Base-by-base conservation (phyloP, 768 basidiomycete genomes). In the Pleurotus cornucopiae region DNA sequence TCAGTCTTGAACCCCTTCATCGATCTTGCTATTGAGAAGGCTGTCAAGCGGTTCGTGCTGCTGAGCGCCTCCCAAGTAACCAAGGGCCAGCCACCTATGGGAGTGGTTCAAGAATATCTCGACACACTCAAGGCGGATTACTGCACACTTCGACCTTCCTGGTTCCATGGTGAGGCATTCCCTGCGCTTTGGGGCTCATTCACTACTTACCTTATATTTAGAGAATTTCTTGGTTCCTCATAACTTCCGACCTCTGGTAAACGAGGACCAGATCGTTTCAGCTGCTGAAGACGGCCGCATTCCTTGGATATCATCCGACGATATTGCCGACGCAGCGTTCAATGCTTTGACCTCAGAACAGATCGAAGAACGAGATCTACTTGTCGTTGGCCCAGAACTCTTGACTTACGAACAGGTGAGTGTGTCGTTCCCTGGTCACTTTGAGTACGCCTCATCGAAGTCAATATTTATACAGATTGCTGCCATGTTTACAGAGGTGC, bases 41-140 rank as follows among this genome's bases (percentile, higher is more conserved):
- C 71, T 13, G 72, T 71, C 40, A 69, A 68, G 47, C 66, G 71
- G 2, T 68, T 74, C 38, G 67, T 73, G 6, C 57, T 71, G 6
- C 46, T 71, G 39, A 73, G 69, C 52, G 64, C 68, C 0, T 61
- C 60, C n/a, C 18, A 55, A 12, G 21, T 67, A 34, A 61, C 63
- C 1, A 62, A 57, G 25, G 72, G 71, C 16, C 62, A 58, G 1
- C 54, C 58, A 0, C 54, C 60, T 6, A 58, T 61, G 39, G 73
- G 74, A 2, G 62, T 65, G 44, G 62, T 73, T 3, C 75, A 74
- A 23, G 64, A 70, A 53, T 73, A 74, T 46, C 62, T 77, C 9
- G 63, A 59, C 12, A 58, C 64, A n/a, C 52, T 63, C 21, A 68
- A 66, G 1, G 64, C 72, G 2, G 71, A 75, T 30, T 73, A 70